Conservation (phyloP, 2,329 filamentous ascomycete species). For the Aureobasidium sp. region DNA sequence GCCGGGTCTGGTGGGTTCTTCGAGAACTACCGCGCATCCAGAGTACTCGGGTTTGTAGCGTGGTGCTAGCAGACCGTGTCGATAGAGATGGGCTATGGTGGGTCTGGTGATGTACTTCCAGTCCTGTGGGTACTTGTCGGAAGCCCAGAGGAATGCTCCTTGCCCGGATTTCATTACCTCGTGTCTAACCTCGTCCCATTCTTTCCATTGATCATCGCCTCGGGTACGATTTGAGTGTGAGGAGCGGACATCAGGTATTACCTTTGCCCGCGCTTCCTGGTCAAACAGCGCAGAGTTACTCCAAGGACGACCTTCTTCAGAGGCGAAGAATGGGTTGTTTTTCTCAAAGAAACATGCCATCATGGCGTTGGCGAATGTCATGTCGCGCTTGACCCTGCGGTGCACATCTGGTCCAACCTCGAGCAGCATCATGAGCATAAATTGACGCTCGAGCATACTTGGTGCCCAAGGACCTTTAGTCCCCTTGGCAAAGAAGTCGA, state of each 20-base stretch:
- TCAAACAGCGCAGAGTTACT: slow-evolving; percentile 33
- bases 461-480: slow-evolving; percentile 7
- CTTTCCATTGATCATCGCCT: slow-evolving; percentile 27
- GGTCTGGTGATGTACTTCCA: slow-evolving; percentile 30
- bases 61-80: slow-evolving; percentile 37
- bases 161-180: slow-evolving; percentile 8
- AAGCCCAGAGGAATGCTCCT: not conserved
- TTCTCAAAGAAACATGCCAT: slow-evolving; percentile 34
- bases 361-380: slow-evolving; percentile 31
- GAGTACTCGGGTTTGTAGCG: slow-evolving; percentile 26
- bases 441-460: slow-evolving; percentile 8
- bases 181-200: slow-evolving; percentile 29
- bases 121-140: slow-evolving; percentile 20
- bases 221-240: slow-evolving; percentile 33
- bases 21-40: slow-evolving; percentile 33
- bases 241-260: slow-evolving; percentile 32
- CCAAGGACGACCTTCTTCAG: slow-evolving; percentile 28
- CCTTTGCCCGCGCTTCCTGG: slow-evolving; percentile 34
- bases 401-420: slow-evolving; percentile 26
- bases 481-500: slow-evolving; percentile 10
- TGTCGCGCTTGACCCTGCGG: slow-evolving; percentile 34
- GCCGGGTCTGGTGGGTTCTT: slow-evolving; percentile 30
- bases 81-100: slow-evolving; percentile 40
- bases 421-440: slow-evolving; percentile 21
- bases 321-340: slow-evolving; percentile 31